Evolutionary conservation across 1,284 basidiomycete species (phyloP).

Genomic region (Ganoderma lingzhi): DNA sequence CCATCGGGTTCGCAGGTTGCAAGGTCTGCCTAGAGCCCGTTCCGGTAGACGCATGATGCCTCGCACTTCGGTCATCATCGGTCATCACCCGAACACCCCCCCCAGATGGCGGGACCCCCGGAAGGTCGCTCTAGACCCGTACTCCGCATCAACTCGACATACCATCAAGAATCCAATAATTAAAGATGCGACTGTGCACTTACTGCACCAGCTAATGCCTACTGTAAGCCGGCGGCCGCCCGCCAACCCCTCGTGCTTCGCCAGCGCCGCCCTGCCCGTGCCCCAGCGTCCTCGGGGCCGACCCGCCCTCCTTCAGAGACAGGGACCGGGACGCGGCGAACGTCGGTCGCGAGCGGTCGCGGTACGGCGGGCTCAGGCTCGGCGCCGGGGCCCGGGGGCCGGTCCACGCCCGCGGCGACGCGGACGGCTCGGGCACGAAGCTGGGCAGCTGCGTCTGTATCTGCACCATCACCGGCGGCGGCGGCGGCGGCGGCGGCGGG

Average conservation of each 20-base stretch:
- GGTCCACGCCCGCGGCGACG: conserved; percentile 18
- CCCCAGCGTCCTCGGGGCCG: neutral
- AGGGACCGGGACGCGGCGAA: neutral
- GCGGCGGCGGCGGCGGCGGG: conserved; percentile 14
- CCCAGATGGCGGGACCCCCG: neutral
- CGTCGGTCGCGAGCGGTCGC: conserved; percentile 16
- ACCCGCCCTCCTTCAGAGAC: neutral
- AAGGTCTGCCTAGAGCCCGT: too few species aligned
- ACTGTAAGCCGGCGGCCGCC: neutral
- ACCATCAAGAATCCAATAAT: neutral
- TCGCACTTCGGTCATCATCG: neutral
- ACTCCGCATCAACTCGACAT: neutral
- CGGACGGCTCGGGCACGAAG: neutral
- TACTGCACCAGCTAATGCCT: neutral
- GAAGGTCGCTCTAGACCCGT: neutral
- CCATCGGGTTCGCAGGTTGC: too few species aligned
- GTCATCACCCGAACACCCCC: neutral
- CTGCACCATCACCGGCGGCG: too few species aligned
- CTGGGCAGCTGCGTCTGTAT: neutral
- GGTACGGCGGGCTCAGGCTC: conserved; percentile 27
- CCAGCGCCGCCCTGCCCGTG: neutral
- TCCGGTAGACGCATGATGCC: too few species aligned
- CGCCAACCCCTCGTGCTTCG: neutral
- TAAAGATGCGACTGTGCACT: neutral
- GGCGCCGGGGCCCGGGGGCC: conserved; percentile 15